Base-by-base conservation (phyloP, 1,284 basidiomycete species). In the Sporisorium graminicola region DNA sequence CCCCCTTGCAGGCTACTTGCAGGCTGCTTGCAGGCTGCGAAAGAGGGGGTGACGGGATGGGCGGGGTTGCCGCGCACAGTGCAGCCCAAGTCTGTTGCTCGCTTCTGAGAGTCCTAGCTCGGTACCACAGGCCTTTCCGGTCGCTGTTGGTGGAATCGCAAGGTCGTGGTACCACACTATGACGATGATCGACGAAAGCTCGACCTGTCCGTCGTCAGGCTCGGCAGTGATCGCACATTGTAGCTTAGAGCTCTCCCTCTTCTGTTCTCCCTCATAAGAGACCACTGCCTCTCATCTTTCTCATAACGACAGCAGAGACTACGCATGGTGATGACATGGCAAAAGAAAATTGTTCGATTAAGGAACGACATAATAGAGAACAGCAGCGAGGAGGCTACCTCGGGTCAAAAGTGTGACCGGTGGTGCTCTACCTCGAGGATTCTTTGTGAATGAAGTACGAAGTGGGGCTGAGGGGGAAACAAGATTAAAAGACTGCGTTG, bases 331-430 rank as follows among this genome's bases (percentile, higher is more conserved):
- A 29, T 14, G 46, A 49, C 33, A 54, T 40, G 52, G 24, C 14
- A 42, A 53, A 61, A n/a, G n/a, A 59, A 27, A 5, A 51, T 59
- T 60, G 50, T 60, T 60, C 58, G 40, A 60, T 49, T 58, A 49
- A 49, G 27, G 46, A 49, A 58, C 26, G 56, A 40, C 29, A 57
- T 46, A 46, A 16, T 22, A 31, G 29, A 31, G 44, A 18, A 50
- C 29, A 7, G 5, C 10, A 27, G 16, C 18, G 49, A 18, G 27
- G 29, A 33, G n/a, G 49, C 13, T 18, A 5, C 5, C 14, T 47
- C 44, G 18, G 12, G 35, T 35, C 35, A 35, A 35, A n/a, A 27
- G 44, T 16, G 22, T 26, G 44, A 27, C 24, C 5, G 3, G 13
- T 26, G 22, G 12, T 4, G 26, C 26, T 47, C 44, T 31, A 24